A percentile compares a stretch with the other conserved stretches of the same genome.
Conservation (phyloP, 2,329 filamentous ascomycete species). For the Ploettnerulaceae sp. region DNA sequence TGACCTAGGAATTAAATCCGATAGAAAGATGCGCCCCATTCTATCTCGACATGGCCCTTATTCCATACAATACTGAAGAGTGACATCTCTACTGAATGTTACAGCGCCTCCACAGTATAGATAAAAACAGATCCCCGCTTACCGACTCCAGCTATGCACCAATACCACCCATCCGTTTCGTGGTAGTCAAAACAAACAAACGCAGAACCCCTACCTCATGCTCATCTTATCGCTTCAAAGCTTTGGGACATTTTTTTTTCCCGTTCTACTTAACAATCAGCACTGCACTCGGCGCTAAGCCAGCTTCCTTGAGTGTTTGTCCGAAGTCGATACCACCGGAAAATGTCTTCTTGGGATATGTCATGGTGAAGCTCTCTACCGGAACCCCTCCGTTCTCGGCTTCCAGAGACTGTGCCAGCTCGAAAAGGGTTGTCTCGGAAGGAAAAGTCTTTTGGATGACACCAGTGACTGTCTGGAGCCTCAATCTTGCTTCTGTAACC, state of each 20-base stretch:
- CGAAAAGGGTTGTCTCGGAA: slow-evolving; percentile 86
- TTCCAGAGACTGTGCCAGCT: slow-evolving; percentile 74
- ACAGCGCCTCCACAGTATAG: too few species aligned
- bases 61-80: too few species aligned
- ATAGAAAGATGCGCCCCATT: too few species aligned
- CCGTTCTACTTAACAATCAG: slow-evolving; percentile 60
- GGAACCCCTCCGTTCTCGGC: slow-evolving; percentile 65
- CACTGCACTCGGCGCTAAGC: slow-evolving; percentile 84
- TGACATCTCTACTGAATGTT: too few species aligned
- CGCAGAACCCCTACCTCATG: neutral
- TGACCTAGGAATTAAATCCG: too few species aligned
- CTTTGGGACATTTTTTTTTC: neutral
- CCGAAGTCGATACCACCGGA: slow-evolving; percentile 68
- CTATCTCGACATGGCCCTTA: too few species aligned
- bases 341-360: slow-evolving; percentile 82
- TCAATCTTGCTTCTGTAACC: slow-evolving; percentile 68
- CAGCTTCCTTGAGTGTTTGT: slow-evolving; percentile 88
- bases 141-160: neutral
- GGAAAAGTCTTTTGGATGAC: slow-evolving; percentile 84
- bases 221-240: neutral
- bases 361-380: slow-evolving; percentile 76
- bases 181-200: neutral
- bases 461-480: slow-evolving; percentile 71
- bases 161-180: neutral
- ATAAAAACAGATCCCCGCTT: neutral